These are phyloP conservation scores for Piromyces finnis DNA, from an alignment of 192 early-diverging fungal genomes.

Conservation along the genomic window DNA sequence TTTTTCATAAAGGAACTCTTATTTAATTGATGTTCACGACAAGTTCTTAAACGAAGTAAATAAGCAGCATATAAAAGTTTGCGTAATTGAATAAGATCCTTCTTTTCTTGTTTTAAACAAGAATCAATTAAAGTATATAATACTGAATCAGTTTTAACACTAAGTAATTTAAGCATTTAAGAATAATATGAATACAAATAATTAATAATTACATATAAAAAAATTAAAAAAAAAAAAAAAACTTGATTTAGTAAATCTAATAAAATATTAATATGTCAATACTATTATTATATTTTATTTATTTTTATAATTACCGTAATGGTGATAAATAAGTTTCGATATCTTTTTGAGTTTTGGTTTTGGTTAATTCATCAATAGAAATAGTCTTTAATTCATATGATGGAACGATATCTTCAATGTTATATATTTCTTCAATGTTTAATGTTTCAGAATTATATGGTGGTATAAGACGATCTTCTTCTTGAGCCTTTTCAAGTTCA, in stretches of 20 bases:
- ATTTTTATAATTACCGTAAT: not conserved
- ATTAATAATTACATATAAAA: too few species aligned
- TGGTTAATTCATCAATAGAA: conserved; percentile 10
- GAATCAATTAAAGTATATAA: not conserved
- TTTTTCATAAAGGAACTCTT: not conserved
- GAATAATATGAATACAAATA: too few species aligned
- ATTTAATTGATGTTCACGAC: not conserved
- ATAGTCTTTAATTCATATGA: conserved; percentile 42
- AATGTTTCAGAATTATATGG: conserved; percentile 46
- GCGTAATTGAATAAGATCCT: not conserved
- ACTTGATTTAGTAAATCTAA: too few species aligned
- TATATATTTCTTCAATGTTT: conserved; percentile 58
- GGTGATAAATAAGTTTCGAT: not conserved
- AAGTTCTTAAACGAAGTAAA: not conserved
- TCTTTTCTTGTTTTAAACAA: not conserved
- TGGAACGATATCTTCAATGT: conserved; percentile 53
- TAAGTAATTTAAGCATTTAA: not conserved
- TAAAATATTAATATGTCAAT: too few species aligned
- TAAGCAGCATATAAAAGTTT: not conserved
- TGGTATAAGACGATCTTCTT: conserved; percentile 53
- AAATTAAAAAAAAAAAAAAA: too few species aligned
- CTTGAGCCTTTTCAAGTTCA: conserved; percentile 24
- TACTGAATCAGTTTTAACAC: not conserved
- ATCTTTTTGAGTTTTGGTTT: not conserved
- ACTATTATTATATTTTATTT: too few species aligned